Evolutionary conservation across 2,329 filamentous ascomycete species (phyloP), one percentile per base, ranked within the genome.

Genomic region (Chrysoporthe cubensis): DNA sequence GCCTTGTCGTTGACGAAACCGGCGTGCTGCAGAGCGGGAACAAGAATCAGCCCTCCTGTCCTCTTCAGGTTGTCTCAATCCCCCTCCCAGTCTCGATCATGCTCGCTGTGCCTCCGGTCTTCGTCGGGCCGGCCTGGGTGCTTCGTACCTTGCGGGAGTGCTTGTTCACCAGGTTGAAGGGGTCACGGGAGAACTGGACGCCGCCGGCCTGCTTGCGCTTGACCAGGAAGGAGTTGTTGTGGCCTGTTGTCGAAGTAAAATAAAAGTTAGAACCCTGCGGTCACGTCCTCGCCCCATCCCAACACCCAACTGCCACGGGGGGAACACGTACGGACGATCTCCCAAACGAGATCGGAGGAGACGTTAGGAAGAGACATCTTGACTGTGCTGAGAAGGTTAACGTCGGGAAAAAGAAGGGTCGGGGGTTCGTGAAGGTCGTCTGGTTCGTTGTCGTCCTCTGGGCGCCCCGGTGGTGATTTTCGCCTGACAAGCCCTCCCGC

Each of bases 1-100:
- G 96, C 94, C 92, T 97, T 96, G 81, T 90, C 88, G 87, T 97
- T 97, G 83, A 93, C 89, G 83, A 94, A 96, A 78, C 96, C 96
- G 77, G 92, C 92, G 83, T 97, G 88, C 93, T 96, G 79, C 71
- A 16, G 7, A 32, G 21, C 14, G 26, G 50, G 26, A 26, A 72
- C 66, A 66, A 57, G 7, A 11, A 62, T 85, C 78, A 85, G 80
- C 73, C 37, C 5, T 64, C 69, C 67, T 44, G n/a, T 63, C 60
- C 42, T 40, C 6, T 42, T 32, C 9, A 16, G 18, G 7, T 0
- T 34, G 26, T 50, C 14, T 6, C 14, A n/a, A 21, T 40, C 21
- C 13, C 4, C 32, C 14, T n/a, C 13, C 18, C 48, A 14, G 32
- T 13, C 57, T 59, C 37, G 16, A 4, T 43, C 34, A 26, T 6